Evolutionary conservation across 306 rosid species (phyloP).

Genomic region (Herpetospermum pedunculosum): DNA sequence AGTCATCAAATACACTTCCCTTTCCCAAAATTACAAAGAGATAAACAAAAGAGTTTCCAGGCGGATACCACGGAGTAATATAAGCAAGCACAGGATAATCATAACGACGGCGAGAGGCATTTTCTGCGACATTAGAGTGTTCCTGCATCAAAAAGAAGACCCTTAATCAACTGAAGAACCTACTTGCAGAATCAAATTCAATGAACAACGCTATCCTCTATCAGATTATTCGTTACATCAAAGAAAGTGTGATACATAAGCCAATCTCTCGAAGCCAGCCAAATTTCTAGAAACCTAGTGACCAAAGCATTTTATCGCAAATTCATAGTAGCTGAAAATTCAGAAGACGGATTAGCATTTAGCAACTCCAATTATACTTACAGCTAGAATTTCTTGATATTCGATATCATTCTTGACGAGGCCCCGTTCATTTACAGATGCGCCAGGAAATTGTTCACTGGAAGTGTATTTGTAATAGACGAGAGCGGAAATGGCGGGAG

Average conservation of each 20-base stretch:
- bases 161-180: not conserved
- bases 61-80: slow-evolving; percentile 83
- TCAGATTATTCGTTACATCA: not conserved
- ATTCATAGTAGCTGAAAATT: not conserved
- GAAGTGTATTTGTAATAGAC: slow-evolving; percentile 27
- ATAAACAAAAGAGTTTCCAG: not conserved
- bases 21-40: not conserved
- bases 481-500: slow-evolving; percentile 35
- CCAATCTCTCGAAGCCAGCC: too few relatives aligned
- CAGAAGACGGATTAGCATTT: not conserved
- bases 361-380: slow-evolving; percentile 19
- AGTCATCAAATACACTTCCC: not conserved
- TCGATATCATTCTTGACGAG: slow-evolving; percentile 29
- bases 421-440: slow-evolving; percentile 27
- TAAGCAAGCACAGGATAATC: slow-evolving; percentile 69
- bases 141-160: slow-evolving; percentile 36
- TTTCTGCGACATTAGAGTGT: slow-evolving; percentile 41
- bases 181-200: not conserved
- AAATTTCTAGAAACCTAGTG: not conserved
- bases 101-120: slow-evolving; percentile 42
- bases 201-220: not conserved
- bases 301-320: not conserved
- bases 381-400: slow-evolving; percentile 54
- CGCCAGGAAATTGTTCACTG: slow-evolving; percentile 4
- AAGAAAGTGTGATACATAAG: not conserved